Evolutionary conservation across 306 rosid genomes (phyloP).

Genomic region (Hippophae gyantsensis): DNA sequence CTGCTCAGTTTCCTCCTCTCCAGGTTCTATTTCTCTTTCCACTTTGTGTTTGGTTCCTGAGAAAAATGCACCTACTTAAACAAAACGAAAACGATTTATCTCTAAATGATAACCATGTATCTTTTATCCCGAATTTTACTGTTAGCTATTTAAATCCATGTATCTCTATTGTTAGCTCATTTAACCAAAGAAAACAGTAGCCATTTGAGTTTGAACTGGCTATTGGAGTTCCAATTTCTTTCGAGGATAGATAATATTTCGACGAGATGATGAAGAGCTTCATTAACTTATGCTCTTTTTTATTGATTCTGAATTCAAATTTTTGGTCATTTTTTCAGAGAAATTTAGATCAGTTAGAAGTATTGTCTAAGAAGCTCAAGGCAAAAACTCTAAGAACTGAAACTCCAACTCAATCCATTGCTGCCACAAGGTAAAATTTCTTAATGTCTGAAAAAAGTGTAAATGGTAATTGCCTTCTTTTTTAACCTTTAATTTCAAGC

Average conservation of each 20-base stretch:
- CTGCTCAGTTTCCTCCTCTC: conserved; percentile 96
- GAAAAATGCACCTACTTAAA: conserved; percentile 2
- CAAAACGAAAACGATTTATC: not conserved
- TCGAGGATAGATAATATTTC: too few species aligned
- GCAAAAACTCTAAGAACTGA: conserved; percentile 81
- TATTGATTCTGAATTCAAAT: conserved; percentile 15
- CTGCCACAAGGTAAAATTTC: conserved; percentile 68
- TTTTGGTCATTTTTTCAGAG: conserved; percentile 39
- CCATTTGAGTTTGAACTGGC: not conserved
- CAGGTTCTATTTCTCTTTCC: conserved; percentile 41
- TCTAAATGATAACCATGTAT: too few species aligned
- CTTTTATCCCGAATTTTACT: too few species aligned
- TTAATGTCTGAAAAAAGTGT: not conserved
- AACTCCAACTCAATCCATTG: conserved; percentile 86
- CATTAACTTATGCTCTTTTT: not conserved
- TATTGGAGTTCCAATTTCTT: not conserved
- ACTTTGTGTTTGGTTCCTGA: conserved; percentile 13
- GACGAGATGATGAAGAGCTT: too few species aligned
- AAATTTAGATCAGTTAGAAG: conserved; percentile 91
- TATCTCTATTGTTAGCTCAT: not conserved
- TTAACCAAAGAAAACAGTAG: not conserved
- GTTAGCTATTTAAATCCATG: not conserved
- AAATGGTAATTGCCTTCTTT: not conserved
- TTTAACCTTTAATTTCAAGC: not conserved
- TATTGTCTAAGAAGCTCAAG: conserved; percentile 90